A percentile compares a stretch with the other conserved stretches of the same genome.
Conservation (phyloP, 768 basidiomycete genomes). For the Mycena sanguinolenta region DNA sequence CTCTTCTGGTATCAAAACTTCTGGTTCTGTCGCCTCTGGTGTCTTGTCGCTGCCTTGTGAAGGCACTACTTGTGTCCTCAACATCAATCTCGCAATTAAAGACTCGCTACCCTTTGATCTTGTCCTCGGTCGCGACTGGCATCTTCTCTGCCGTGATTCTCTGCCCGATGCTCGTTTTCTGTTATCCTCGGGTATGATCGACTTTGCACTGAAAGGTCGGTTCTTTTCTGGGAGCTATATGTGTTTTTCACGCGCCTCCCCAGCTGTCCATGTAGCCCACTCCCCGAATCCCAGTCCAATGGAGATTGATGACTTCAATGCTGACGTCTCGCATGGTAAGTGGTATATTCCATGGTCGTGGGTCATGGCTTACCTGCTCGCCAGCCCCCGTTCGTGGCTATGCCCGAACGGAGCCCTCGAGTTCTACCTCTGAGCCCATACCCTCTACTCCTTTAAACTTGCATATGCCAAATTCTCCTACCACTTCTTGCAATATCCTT, state of each 20-base stretch:
- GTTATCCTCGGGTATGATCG: not conserved
- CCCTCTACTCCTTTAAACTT: not conserved
- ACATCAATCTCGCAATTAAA: not conserved
- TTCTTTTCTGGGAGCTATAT: no score
- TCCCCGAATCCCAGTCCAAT: no score
- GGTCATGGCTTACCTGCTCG: no score
- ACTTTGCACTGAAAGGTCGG: not conserved
- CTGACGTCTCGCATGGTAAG: no score
- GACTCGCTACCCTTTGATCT: not conserved
- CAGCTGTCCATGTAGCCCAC: no score
- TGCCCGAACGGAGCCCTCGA: no score
- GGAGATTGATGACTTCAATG: no score
- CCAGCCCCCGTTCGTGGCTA: no score
- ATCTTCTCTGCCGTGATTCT: not conserved
- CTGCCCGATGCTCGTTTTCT: not conserved
- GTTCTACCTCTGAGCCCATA: no score
- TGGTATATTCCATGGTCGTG: no score
- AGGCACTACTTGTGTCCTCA: no score
- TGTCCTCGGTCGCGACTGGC: slow-evolving; percentile 3
- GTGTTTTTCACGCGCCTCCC: no score
- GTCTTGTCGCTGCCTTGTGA: not conserved
- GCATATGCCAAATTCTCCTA: not conserved
- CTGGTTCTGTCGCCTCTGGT: not conserved
- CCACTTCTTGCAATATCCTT: not conserved
- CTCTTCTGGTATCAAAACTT: not conserved